Evolutionary conservation across 2,329 filamentous ascomycete species (phyloP).

Genomic region (Colletotrichum sp.): DNA sequence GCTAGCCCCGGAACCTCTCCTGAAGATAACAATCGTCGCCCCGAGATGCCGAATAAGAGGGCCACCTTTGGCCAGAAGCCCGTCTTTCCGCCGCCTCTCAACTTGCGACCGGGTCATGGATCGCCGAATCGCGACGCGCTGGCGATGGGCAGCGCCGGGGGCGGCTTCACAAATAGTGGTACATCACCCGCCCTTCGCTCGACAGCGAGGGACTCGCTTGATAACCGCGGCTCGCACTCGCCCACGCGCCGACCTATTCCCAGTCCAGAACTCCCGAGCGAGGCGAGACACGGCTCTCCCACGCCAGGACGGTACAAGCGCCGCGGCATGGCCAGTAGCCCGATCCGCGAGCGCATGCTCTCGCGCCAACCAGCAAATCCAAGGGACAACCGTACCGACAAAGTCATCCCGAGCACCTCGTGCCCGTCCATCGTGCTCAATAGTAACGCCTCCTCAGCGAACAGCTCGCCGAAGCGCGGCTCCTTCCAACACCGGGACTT

Average conservation of each 20-base stretch:
- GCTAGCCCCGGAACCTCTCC: conserved; percentile 17
- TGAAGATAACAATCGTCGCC: conserved; percentile 6
- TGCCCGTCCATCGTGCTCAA: conserved; percentile 6
- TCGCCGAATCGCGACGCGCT: background rate
- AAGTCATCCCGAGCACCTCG: background rate
- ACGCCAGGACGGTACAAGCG: background rate
- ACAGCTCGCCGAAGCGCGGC: background rate
- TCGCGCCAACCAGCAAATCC: background rate
- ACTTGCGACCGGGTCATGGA: background rate
- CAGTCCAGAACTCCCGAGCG: background rate
- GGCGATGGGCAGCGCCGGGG: background rate
- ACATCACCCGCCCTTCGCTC: background rate
- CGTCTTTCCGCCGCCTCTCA: conserved; percentile 16
- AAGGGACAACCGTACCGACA: background rate
- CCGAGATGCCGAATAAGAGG: background rate
- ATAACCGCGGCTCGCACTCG: background rate
- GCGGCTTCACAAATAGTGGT: background rate
- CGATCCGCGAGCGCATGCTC: background rate
- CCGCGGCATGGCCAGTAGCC: background rate
- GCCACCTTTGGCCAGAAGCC: conserved; percentile 5
- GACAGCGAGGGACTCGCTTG: background rate
- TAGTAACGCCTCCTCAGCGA: background rate
- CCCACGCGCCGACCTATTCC: background rate
- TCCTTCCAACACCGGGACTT: conserved; percentile 3
- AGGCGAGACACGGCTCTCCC: background rate